Conservation (phyloP, 2,329 filamentous ascomycete species). For the Zymoseptoria passerinii region DNA sequence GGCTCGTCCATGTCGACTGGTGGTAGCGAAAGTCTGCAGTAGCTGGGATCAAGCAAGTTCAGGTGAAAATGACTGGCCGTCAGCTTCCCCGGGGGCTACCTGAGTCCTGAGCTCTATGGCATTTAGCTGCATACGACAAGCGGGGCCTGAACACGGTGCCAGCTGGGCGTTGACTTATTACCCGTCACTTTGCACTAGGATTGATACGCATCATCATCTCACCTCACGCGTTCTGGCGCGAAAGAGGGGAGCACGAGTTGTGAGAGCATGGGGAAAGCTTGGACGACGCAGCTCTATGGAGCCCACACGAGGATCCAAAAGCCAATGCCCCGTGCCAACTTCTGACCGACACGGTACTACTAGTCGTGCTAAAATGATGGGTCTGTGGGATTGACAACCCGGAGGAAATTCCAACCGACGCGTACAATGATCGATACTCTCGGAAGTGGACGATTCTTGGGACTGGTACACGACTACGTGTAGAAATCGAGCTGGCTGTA, state of each 20-base stretch:
- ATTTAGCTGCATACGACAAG: constrained; percentile 11
- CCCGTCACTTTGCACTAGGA: neutral
- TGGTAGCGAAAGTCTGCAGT: constrained; percentile 4
- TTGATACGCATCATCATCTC: neutral
- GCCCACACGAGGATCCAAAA: neutral
- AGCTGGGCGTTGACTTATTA: constrained; percentile 5
- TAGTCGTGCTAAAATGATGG: neutral
- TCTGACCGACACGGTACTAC: neutral
- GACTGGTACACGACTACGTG: neutral
- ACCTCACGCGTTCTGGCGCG: neutral
- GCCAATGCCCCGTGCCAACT: neutral
- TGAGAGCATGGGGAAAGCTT: neutral
- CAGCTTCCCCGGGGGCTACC: constrained; percentile 9
- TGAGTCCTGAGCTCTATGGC: constrained; percentile 13
- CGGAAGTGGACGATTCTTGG: neutral
- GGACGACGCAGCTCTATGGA: neutral
- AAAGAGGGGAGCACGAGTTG: neutral
- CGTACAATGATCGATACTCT: neutral
- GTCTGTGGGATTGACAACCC: neutral
- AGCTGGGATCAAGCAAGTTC: constrained; percentile 6
- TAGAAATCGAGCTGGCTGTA: neutral
- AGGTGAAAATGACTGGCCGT: constrained; percentile 14
- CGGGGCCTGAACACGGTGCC: constrained; percentile 7
- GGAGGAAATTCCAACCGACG: neutral
- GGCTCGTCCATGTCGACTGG: neutral